Evolutionary conservation across 345 rosid species (phyloP), one percentile per base, ranked within the genome.

Genomic region (Populus deltoides): DNA sequence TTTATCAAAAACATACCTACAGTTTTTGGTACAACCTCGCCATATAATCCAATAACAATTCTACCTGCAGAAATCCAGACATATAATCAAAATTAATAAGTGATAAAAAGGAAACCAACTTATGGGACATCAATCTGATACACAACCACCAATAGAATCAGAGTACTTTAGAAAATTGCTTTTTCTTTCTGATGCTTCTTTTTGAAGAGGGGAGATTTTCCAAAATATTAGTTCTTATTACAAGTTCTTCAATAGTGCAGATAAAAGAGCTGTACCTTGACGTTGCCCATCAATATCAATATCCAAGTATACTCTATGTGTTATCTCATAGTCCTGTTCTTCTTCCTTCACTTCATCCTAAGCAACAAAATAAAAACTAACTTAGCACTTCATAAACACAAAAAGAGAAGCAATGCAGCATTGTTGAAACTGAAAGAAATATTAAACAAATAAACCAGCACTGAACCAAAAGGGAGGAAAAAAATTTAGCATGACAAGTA

Each of bases 11-110:
- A 73, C 90, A 81, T 88, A 93, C 99, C 99, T 77, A 90, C 99
- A 73, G 98, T 96, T 89, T 87, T 93, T 33, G 98, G 97, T 72
- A 90, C 99, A 83, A 84, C 90, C 81, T 82, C 72, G 63, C 99
- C 99, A 83, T 96, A 93, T 79, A 96, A 83, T 82, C 99, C 99
- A 84, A 92, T 89, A 78, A 96, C 88, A 20, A 96, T 96, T 84
- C 99, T 92, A 83, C 99, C 99, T 93, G 92, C 86, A 92, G 25
- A 82, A 78, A 53, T 55, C 43, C 15, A 25, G 36, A 29, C 15
- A 12, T 1, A 39, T 22, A 6, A 35, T 7, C n/a, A 35, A 66
- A 66, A n/a, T 72, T 65, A 71, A 66, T 74, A 31, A 27, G 72
- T 24, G 59, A 82, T 63, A 75, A 84, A 70, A 45, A 31, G 33